Base-by-base conservation (phyloP, 2,329 filamentous ascomycete species). In the Aureobasidium vineae region DNA sequence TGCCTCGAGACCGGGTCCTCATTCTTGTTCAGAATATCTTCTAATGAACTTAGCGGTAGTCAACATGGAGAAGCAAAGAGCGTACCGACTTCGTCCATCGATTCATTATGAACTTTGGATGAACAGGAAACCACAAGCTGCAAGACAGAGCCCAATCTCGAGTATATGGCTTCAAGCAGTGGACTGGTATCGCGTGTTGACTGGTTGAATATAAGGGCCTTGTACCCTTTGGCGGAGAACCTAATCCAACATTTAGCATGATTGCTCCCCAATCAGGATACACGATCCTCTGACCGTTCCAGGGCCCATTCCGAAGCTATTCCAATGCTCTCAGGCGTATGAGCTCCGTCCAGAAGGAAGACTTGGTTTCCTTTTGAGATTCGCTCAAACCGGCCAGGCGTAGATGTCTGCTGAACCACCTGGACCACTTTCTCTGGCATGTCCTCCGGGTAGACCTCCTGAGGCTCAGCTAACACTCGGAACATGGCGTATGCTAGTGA, bases 401-500 rank as follows among this genome's bases (percentile, higher is more conserved):
- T 49, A 23, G 45, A 49, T 23, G 45, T 49, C 45, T 21, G 19
- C 23, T 21, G n/a, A 5, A 49, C 23, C n/a, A 49, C 45, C 19
- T 49, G n/a, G 45, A 49, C 45, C 45, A 26, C 45, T 26, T 49
- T 49, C 3, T 49, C 45, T 23, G 45, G 45, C 45, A 49, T 49
- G 45, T 49, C 45, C 19, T 49, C 23, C 19, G 45, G 45, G 45
- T 49, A 49, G 45, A 5, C 10, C 5, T 26, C 23, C 21, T 11
- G 45, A 23, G 45, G 23, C 23, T 21, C 45, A 3, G 6, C 45
- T 5, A 49, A 49, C 19, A 23, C 45, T 26, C 23, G 19, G 23
- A 49, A 49, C 45, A 49, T 49, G 45, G 45, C 45, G 23, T 49
- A 49, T 49, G 45, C 45, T 49, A 49, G 45, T 23, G 45, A 49